Evolutionary conservation across 306 rosid species (phyloP).

Genomic region (Begonia masoniana): DNA sequence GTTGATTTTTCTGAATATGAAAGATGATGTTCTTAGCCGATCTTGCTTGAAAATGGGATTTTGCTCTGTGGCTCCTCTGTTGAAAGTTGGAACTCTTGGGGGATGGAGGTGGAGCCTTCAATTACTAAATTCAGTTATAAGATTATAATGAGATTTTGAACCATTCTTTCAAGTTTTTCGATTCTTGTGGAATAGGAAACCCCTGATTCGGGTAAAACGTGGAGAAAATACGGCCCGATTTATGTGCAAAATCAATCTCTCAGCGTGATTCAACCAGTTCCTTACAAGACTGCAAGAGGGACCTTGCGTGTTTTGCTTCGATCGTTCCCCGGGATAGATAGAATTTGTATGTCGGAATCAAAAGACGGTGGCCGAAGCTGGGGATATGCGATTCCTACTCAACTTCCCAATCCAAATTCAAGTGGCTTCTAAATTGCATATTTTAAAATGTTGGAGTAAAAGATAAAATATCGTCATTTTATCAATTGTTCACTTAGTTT

Average conservation of each 20-base stretch:
- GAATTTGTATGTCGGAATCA: slow-evolving; percentile 71
- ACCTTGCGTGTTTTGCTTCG: slow-evolving; percentile 64
- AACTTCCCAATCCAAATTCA: slow-evolving; percentile 94
- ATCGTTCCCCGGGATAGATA: slow-evolving; percentile 52
- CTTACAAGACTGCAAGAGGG: slow-evolving; percentile 63
- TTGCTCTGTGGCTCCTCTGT: slow-evolving; percentile 94
- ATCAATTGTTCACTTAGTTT: too few relatives aligned
- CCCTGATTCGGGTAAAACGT: slow-evolving; percentile 46
- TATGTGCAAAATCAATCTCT: slow-evolving; percentile 49
- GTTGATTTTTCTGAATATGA: neutral
- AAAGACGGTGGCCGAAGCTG: slow-evolving; percentile 64
- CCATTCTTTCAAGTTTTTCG: neutral
- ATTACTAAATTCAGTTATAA: too few relatives aligned
- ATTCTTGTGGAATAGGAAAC: slow-evolving; percentile 40
- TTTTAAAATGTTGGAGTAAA: neutral
- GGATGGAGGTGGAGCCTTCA: slow-evolving; percentile 56
- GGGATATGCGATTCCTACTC: slow-evolving; percentile 57
- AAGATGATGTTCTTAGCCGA: slow-evolving; percentile 44
- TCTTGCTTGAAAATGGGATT: slow-evolving; percentile 64
- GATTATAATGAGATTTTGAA: too few relatives aligned
- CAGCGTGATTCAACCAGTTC: slow-evolving; percentile 91
- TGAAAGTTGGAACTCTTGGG: slow-evolving; percentile 99
- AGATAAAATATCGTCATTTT: too few relatives aligned
- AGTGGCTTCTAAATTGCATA: slow-evolving; percentile 22
- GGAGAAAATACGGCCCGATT: slow-evolving; percentile 88